Conservation (phyloP, 768 basidiomycete species). For the Solioccasus polychromus region DNA sequence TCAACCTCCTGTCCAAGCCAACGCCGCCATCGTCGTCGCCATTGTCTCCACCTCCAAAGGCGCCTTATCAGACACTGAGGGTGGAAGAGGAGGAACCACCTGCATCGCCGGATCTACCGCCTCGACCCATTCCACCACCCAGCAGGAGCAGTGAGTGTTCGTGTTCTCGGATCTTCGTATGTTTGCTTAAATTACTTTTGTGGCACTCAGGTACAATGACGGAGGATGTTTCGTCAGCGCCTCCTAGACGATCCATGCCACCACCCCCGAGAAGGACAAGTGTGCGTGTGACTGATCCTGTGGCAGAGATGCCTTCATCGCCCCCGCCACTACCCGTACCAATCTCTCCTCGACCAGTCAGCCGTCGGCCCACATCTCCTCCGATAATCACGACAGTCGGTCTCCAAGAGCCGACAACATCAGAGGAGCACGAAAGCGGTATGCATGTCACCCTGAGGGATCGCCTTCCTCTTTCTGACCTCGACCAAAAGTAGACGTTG, state of each 20-base stretch:
- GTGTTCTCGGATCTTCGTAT: not conserved
- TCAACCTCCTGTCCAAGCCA: conserved; percentile 24
- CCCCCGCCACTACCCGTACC: conserved; percentile 24
- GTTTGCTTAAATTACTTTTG: too few relatives aligned
- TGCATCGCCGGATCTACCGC: conserved; percentile 28
- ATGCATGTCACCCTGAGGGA: not conserved
- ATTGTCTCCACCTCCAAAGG: conserved; percentile 13
- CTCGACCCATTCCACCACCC: conserved; percentile 30
- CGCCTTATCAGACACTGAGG: conserved; percentile 9
- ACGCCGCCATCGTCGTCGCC: conserved; percentile 15
- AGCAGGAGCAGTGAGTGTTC: conserved; percentile 27
- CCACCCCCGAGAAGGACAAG: conserved; percentile 27
- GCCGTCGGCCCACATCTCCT: conserved; percentile 18
- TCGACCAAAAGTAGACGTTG: not conserved
- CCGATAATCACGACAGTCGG: conserved; percentile 23
- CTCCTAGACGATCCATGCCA: conserved; percentile 19
- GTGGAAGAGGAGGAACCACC: conserved; percentile 25
- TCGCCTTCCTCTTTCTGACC: not conserved
- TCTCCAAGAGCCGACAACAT: conserved; percentile 5
- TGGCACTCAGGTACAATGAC: conserved; percentile 10
- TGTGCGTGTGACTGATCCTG: conserved; percentile 5
- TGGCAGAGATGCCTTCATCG: conserved; percentile 7
- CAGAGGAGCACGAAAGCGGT: conserved; percentile 10
- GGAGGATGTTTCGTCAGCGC: conserved; percentile 10
- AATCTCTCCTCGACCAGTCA: conserved; percentile 12